These are phyloP conservation scores for Arachis monticola DNA, from an alignment of 331 rosid species.

Conservation along the genomic window DNA sequence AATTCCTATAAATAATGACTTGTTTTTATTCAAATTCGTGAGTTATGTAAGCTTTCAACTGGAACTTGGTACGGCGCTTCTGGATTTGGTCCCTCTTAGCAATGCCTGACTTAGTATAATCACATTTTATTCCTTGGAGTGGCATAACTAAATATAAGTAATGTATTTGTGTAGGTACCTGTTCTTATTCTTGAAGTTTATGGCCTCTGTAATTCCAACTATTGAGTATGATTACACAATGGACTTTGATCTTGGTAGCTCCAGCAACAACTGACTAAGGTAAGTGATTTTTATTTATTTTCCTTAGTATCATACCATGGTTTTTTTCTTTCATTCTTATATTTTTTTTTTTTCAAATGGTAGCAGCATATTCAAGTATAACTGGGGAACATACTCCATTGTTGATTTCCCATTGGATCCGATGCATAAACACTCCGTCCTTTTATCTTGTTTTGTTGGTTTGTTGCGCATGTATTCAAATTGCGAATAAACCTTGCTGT, in stretches of 20 bases:
- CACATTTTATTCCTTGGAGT: no score
- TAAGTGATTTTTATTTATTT: slow-evolving; percentile 34
- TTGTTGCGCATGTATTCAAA: slow-evolving; percentile 8
- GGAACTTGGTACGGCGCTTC: no score
- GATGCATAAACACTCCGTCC: not conserved
- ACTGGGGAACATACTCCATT: slow-evolving; percentile 17
- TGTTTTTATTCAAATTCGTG: not conserved
- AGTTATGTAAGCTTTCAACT: no score
- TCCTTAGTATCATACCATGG: not conserved
- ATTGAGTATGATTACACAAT: slow-evolving; percentile 96
- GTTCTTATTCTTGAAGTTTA: slow-evolving; percentile 89
- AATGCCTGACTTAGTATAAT: no score
- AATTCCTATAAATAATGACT: not conserved
- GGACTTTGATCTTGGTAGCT: slow-evolving; percentile 96
- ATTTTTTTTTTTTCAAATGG: slow-evolving; percentile 34
- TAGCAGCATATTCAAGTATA: slow-evolving; percentile 35
- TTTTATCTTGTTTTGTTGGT: no score
- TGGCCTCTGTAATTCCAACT: slow-evolving; percentile 97
- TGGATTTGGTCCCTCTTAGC: no score
- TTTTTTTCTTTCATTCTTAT: not conserved
- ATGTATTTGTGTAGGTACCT: slow-evolving; percentile 68
- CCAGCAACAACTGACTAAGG: slow-evolving; percentile 76
- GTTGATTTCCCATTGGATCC: slow-evolving; percentile 29
- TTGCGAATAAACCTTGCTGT: slow-evolving; percentile 12
- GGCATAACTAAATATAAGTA: not conserved